Evolutionary conservation across 2,329 filamentous ascomycete species (phyloP).

Genomic region (Fonsecaea monophora): DNA sequence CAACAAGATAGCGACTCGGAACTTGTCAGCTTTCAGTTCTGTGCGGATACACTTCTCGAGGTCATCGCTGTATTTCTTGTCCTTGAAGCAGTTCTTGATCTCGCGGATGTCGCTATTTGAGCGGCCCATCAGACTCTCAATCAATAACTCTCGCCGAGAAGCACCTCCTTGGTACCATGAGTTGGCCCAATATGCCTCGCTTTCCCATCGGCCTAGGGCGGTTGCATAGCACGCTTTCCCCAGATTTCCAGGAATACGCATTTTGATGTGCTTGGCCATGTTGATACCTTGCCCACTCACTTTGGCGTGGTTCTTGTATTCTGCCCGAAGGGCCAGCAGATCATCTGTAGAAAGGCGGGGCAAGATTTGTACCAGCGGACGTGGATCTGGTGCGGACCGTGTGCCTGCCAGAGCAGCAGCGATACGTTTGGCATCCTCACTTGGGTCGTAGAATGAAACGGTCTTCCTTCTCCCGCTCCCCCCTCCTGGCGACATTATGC

Average conservation of each 20-base stretch:
- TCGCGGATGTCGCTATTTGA: conserved; percentile 82
- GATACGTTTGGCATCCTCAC: conserved; percentile 76
- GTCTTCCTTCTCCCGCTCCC: conserved; percentile 53
- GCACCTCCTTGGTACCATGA: conserved; percentile 94
- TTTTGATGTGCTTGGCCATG: conserved; percentile 59
- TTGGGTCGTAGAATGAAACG: conserved; percentile 82
- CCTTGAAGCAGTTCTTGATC: conserved; percentile 87
- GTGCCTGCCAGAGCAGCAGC: conserved; percentile 72
- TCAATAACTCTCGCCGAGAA: conserved; percentile 83
- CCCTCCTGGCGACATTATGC: conserved; percentile 29
- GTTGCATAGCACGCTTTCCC: conserved; percentile 92
- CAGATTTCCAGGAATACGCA: conserved; percentile 63
- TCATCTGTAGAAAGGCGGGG: conserved; percentile 86
- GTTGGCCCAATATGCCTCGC: conserved; percentile 96
- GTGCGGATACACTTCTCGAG: conserved; percentile 80
- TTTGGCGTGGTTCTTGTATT: conserved; percentile 91
- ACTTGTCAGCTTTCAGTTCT: conserved; percentile 95
- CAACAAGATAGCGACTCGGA: conserved; percentile 83
- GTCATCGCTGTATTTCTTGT: conserved; percentile 88
- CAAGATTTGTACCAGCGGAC: conserved; percentile 79
- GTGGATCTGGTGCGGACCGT: conserved; percentile 70
- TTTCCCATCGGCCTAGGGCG: conserved; percentile 87
- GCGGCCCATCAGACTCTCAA: conserved; percentile 90
- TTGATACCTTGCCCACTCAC: conserved; percentile 57
- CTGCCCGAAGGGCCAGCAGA: conserved; percentile 79